Evolutionary conservation across 805 yeast species (phyloP).

Genomic region (Suhomyces xylopsoci): DNA sequence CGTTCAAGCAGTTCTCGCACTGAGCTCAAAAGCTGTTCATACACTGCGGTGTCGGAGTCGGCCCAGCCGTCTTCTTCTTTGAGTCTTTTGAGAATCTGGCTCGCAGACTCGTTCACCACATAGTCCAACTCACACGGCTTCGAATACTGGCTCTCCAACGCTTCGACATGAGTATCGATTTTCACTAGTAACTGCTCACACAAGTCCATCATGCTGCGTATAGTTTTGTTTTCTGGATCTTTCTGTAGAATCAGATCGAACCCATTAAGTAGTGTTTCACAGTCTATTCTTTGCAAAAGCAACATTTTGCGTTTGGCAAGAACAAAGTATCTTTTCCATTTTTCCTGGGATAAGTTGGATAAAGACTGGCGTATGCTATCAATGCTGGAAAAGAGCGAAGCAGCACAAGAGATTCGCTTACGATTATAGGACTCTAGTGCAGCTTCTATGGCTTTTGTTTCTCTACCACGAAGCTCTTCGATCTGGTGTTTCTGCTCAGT

Average conservation of each 20-base stretch:
- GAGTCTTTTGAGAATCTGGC: slow-evolving; percentile 45
- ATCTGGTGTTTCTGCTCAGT: slow-evolving; percentile 77
- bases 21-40: slow-evolving; percentile 38
- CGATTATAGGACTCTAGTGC: slow-evolving; percentile 33
- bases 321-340: slow-evolving; percentile 40
- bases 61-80: slow-evolving; percentile 58
- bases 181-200: slow-evolving; percentile 34
- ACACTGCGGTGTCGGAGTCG: slow-evolving; percentile 39
- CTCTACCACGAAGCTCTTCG: slow-evolving; percentile 60
- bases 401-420: slow-evolving; percentile 37
- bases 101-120: slow-evolving; percentile 45
- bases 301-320: slow-evolving; percentile 48
- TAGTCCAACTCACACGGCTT: slow-evolving; percentile 51
- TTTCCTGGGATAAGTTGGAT: slow-evolving; percentile 42
- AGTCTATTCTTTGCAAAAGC: slow-evolving; percentile 41
- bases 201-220: slow-evolving; percentile 10
- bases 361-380: slow-evolving; percentile 40
- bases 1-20: slow-evolving; percentile 49
- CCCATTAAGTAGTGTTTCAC: slow-evolving; percentile 15
- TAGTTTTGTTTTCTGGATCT: background rate
- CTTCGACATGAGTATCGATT: slow-evolving; percentile 44
- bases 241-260: background rate
- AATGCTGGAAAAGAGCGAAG: slow-evolving; percentile 40
- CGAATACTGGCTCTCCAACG: slow-evolving; percentile 49
- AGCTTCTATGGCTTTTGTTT: slow-evolving; percentile 39